These are phyloP conservation scores for Dioscorea zingiberensis DNA, from an alignment of 106 monocot genomes.

Conservation along the genomic window DNA sequence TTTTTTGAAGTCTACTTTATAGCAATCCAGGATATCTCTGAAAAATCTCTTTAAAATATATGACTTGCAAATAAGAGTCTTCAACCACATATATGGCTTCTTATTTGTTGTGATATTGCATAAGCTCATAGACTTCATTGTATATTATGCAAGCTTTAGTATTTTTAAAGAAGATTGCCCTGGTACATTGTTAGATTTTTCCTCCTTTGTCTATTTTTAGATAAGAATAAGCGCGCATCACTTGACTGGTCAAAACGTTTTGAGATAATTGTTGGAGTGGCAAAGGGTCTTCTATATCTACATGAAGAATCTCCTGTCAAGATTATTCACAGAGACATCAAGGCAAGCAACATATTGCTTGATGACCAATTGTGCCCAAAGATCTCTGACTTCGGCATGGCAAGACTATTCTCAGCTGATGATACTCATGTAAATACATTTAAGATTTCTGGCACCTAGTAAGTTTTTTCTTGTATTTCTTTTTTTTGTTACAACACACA, in stretches of 20 bases:
- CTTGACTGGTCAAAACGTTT: conserved; percentile 53
- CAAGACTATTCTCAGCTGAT: conserved; percentile 61
- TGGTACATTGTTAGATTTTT: not conserved
- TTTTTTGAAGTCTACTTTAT: no score
- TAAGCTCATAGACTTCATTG: no score
- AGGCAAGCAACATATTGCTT: conserved; percentile 63
- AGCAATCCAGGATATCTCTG: no score
- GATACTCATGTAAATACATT: conserved; percentile 70
- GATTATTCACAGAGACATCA: conserved; percentile 70
- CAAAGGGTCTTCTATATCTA: conserved; percentile 59
- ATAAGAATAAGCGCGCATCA: conserved; percentile 18
- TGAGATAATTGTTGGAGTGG: conserved; percentile 52
- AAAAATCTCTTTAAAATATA: no score
- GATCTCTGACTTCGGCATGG: conserved; percentile 72
- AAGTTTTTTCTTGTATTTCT: conserved; percentile 14
- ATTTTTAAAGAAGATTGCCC: not conserved
- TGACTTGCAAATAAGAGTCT: no score
- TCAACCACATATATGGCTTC: no score
- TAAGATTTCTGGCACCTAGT: conserved; percentile 69
- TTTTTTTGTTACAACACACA: not conserved
- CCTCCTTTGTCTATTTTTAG: conserved; percentile 6
- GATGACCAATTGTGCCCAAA: conserved; percentile 51
- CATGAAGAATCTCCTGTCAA: conserved; percentile 72
- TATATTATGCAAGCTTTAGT: no score
- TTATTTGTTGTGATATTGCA: no score